Conservation (phyloP, 257 asterid genomes). For the Haberlea rhodopensis region DNA sequence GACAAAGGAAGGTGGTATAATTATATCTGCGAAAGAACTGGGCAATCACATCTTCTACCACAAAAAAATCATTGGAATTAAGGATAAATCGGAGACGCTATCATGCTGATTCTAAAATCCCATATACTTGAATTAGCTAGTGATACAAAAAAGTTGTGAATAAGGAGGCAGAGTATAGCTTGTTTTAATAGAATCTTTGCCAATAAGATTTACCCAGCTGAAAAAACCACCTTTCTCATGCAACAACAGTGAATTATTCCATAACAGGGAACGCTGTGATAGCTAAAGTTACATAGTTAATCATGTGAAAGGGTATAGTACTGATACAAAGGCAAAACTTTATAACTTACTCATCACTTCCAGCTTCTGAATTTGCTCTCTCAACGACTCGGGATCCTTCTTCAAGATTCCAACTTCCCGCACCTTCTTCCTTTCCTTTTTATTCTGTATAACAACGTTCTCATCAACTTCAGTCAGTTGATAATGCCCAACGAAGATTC, state of each 20-base stretch:
- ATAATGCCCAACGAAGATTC: neutral
- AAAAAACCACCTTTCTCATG: neutral
- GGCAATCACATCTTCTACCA: neutral
- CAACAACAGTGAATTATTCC: too few species aligned
- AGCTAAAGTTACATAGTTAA: neutral
- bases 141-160: neutral
- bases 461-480: conserved; percentile 3
- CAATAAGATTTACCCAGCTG: neutral
- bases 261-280: neutral
- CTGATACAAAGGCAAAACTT: neutral
- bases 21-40: neutral
- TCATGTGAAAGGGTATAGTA: neutral
- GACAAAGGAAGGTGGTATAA: neutral
- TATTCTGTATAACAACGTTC: conserved; percentile 50
- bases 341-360: conserved; percentile 75
- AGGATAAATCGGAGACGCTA: neutral
- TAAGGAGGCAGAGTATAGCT: neutral
- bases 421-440: conserved; percentile 93
- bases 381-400: conserved; percentile 84
- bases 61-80: neutral
- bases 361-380: conserved; percentile 76
- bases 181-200: neutral
- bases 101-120: neutral
- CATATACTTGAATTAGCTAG: neutral
- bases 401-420: conserved; percentile 92